A percentile compares a stretch with the other conserved stretches of the same genome.
Evolutionary conservation across 176 grass and related monocot genomes (phyloP).

Genomic region (Aechmea fasciata): DNA sequence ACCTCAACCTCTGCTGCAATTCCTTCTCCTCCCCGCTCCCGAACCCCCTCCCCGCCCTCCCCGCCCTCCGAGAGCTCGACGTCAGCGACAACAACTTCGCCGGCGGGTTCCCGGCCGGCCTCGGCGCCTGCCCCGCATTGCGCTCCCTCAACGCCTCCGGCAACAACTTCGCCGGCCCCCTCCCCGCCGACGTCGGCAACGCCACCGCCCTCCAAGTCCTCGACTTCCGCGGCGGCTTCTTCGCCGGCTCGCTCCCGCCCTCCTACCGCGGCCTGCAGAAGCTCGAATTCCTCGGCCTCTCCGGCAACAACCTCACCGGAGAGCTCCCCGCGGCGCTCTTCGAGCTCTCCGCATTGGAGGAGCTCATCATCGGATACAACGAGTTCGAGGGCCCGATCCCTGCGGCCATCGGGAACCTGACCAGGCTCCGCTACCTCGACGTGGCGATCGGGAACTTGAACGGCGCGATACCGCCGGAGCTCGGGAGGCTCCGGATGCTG

Average conservation of each 20-base stretch:
- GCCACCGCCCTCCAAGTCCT: constrained; percentile 47
- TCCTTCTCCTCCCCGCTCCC: constrained; percentile 50
- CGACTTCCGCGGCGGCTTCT: constrained; percentile 81
- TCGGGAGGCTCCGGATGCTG: constrained; percentile 48
- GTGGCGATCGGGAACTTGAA: constrained; percentile 67
- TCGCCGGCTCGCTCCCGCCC: constrained; percentile 57
- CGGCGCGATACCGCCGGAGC: constrained; percentile 53
- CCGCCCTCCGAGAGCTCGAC: constrained; percentile 46
- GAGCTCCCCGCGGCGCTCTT: constrained; percentile 56
- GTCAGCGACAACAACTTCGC: constrained; percentile 86
- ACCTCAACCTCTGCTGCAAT: constrained; percentile 63
- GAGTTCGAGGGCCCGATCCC: constrained; percentile 74
- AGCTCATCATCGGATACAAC: constrained; percentile 89
- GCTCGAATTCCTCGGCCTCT: constrained; percentile 82
- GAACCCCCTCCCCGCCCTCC: constrained; percentile 30
- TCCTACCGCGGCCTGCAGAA: constrained; percentile 55
- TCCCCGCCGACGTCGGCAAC: constrained; percentile 56
- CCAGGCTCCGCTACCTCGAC: constrained; percentile 76
- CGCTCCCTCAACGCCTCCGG: constrained; percentile 65
- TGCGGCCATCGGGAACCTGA: constrained; percentile 56
- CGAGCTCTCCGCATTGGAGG: constrained; percentile 61
- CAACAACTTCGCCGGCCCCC: constrained; percentile 78
- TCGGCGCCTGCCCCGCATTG: constrained; percentile 40
- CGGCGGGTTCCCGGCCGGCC: constrained; percentile 54
- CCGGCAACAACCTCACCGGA: constrained; percentile 87